Percentiles rank a stretch among this genome's conserved stretches.
phyloP scores from a whole-genome alignment of 1,284 basidiomycete species.

The Ceratobasidium theobromae region DNA sequence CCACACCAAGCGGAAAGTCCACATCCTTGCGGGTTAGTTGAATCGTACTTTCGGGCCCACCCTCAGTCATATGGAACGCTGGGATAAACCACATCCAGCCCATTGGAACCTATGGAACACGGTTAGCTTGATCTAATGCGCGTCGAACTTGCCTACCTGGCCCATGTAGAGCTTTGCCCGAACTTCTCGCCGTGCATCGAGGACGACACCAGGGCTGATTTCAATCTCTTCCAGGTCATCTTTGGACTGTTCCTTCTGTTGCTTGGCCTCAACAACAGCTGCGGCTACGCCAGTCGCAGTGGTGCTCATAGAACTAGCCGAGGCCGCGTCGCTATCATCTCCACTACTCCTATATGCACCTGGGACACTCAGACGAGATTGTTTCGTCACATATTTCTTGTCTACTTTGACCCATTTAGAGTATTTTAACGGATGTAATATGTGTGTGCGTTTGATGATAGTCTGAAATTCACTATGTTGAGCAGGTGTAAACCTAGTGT shows the following conservation, averaged over 20 bases:
- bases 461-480: neutral
- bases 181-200: constrained; percentile 70
- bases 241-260: neutral
- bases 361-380: constrained; percentile 7
- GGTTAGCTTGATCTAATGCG: neutral
- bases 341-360: constrained; percentile 29
- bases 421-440: constrained; percentile 33
- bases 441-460: constrained; percentile 25
- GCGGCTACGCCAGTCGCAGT: constrained; percentile 19
- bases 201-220: constrained; percentile 49
- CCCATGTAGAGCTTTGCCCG: constrained; percentile 78
- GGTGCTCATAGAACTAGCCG: constrained; percentile 25
- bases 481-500: neutral
- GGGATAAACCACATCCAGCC: constrained; percentile 86
- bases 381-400: constrained; percentile 21
- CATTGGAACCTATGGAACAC: constrained; percentile 58
- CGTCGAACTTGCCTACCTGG: constrained; percentile 49
- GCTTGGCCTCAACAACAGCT: constrained; percentile 13
- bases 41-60: constrained; percentile 38
- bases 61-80: constrained; percentile 67
- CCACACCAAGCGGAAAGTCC: constrained; percentile 75
- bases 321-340: constrained; percentile 30
- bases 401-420: constrained; percentile 37
- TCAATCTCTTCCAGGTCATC: constrained; percentile 29
- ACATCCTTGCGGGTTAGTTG: constrained; percentile 59